Conservation (phyloP, 2,329 filamentous ascomycete species). For the Trichoderma semiorbis region DNA sequence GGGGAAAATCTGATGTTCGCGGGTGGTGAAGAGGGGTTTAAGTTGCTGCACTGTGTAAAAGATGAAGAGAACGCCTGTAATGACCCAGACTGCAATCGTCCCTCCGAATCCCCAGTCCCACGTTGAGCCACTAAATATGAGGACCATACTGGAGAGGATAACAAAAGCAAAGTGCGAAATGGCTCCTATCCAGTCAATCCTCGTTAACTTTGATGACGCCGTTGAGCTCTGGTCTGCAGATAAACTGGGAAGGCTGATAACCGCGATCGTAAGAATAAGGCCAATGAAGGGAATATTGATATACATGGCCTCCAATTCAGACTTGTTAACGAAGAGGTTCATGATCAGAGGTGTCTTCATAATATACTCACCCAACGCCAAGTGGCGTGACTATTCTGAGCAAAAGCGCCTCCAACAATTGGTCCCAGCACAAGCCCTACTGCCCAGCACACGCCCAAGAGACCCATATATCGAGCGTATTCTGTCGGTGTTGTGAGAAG, state of each 20-base stretch:
- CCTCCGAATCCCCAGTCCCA: conserved; percentile 46
- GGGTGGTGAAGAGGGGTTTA: conserved; percentile 43
- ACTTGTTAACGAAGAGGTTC: not conserved
- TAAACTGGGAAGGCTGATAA: not conserved
- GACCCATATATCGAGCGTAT: conserved; percentile 25
- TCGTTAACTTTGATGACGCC: not conserved
- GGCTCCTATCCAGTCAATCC: not conserved
- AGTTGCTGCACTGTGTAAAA: conserved; percentile 47
- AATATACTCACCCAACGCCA: conserved; percentile 34
- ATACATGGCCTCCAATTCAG: conserved; percentile 42
- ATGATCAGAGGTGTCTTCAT: rapidly evolving
- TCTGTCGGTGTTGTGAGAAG: conserved; percentile 15
- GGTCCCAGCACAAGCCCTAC: conserved; percentile 25
- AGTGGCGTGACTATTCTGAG: conserved; percentile 33
- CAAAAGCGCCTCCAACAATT: conserved; percentile 32
- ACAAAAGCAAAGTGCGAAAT: conserved; percentile 31
- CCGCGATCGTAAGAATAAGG: conserved; percentile 18
- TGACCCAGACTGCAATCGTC: conserved; percentile 45
- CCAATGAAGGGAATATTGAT: conserved; percentile 47
- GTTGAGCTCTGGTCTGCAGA: not conserved
- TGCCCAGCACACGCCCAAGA: conserved; percentile 28
- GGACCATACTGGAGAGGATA: conserved; percentile 42
- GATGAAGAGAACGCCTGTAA: conserved; percentile 43
- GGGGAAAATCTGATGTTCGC: conserved; percentile 41
- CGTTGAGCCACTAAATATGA: conserved; percentile 48